phyloP scores from a whole-genome alignment of 345 rosid genomes.

The Corymbia maculata region DNA sequence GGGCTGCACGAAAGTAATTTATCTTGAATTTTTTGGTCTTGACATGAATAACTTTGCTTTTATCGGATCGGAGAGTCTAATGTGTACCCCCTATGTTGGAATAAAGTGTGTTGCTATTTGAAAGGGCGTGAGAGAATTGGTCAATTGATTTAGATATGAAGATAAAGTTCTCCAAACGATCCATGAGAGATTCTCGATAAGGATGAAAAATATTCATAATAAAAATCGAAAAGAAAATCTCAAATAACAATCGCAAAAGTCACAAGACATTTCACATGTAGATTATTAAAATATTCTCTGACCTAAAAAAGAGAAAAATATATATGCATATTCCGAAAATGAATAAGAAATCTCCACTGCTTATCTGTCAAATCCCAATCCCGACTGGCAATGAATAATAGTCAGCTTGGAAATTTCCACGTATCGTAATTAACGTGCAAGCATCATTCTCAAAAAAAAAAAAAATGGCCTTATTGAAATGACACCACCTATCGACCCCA shows the following conservation, averaged over 20 bases:
- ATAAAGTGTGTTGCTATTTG: not conserved
- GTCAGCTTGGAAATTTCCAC: not conserved
- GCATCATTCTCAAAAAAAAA: not conserved
- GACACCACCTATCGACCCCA: not conserved
- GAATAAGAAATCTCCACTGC: not conserved
- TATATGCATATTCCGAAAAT: not conserved
- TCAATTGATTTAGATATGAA: not conserved
- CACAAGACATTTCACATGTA: not conserved
- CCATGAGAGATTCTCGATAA: fast-evolving
- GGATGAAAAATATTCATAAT: not conserved
- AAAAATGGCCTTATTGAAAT: not conserved
- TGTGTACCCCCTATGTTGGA: fast-evolving
- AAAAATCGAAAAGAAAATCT: not conserved
- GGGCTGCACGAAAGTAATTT: not conserved
- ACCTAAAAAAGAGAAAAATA: not conserved
- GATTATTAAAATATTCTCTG: not conserved
- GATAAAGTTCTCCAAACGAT: not conserved
- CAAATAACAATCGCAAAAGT: not conserved
- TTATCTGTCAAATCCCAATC: not conserved
- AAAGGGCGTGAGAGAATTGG: fast-evolving
- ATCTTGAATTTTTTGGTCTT: fast-evolving
- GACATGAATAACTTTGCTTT: fast-evolving
- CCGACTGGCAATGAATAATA: not conserved
- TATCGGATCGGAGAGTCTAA: fast-evolving
- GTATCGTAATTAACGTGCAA: not conserved